phyloP scores from a whole-genome alignment of 257 asterid species.

The Phtheirospermum japonicum region DNA sequence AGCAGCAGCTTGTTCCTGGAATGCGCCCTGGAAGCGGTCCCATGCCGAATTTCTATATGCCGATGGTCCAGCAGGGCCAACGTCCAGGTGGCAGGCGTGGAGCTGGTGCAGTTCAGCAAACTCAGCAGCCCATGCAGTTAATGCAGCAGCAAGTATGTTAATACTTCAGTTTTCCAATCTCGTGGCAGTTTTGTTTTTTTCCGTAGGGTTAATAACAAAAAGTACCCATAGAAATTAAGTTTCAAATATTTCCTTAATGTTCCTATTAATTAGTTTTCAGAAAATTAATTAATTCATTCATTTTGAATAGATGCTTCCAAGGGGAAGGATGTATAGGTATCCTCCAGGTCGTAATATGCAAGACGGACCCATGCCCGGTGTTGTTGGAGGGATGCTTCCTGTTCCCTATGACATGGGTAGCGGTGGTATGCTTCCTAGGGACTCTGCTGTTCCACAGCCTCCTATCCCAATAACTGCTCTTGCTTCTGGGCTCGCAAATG shows the following conservation, averaged over 20 bases:
- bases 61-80: slow-evolving; percentile 50
- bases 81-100: slow-evolving; percentile 57
- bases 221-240: no score
- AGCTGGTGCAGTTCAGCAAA: slow-evolving; percentile 45
- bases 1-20: slow-evolving; percentile 61
- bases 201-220: no score
- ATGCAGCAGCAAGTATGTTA: slow-evolving; percentile 52
- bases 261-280: no score
- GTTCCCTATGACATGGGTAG: slow-evolving; percentile 81
- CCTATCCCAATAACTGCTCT: slow-evolving; percentile 69
- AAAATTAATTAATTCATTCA: no score
- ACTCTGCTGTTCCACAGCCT: slow-evolving; percentile 59
- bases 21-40: slow-evolving; percentile 57
- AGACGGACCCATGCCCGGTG: slow-evolving; percentile 52
- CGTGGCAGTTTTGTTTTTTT: no score
- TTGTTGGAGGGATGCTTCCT: slow-evolving; percentile 62
- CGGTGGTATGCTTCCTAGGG: slow-evolving; percentile 65
- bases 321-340: slow-evolving; percentile 69
- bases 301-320: slow-evolving; percentile 58
- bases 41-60: slow-evolving; percentile 50
- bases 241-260: no score
- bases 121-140: slow-evolving; percentile 42
- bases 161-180: no score
- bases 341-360: slow-evolving; percentile 70
- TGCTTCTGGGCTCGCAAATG: slow-evolving; percentile 77